These are phyloP conservation scores for Sclerotinia sclerotiorum DNA, from an alignment of 2,329 filamentous ascomycete genomes.

Conservation along the genomic window DNA sequence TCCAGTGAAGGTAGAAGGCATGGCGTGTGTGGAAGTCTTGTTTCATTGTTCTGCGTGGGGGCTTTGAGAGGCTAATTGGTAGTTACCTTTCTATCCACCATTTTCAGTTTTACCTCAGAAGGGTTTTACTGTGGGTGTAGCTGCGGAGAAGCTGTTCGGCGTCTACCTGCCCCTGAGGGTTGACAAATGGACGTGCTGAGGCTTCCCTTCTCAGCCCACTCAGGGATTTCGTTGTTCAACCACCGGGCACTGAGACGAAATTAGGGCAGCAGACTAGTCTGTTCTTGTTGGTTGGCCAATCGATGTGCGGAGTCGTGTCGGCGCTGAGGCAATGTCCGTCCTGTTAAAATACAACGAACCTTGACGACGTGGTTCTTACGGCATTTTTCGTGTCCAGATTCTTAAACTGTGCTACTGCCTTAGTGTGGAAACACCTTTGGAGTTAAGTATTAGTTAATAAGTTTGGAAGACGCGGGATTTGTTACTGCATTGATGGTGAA, in stretches of 20 bases:
- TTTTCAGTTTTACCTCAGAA: background rate
- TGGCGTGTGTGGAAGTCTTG: constrained; percentile 10
- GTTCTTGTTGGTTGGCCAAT: constrained; percentile 16
- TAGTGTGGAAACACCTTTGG: constrained; percentile 8
- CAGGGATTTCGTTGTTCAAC: constrained; percentile 14
- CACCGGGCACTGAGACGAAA: constrained; percentile 19
- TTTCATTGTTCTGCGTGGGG: constrained; percentile 17
- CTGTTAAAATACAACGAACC: constrained; percentile 15
- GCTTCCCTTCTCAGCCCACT: constrained; percentile 6
- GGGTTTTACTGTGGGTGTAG: constrained; percentile 4
- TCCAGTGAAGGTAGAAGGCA: constrained; percentile 5
- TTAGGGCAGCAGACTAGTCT: constrained; percentile 16
- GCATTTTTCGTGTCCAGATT: constrained; percentile 8
- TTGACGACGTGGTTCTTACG: constrained; percentile 16
- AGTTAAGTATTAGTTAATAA: constrained; percentile 11
- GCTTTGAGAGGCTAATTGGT: constrained; percentile 16
- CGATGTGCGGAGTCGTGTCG: constrained; percentile 16
- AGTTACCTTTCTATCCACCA: constrained; percentile 17
- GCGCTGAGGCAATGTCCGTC: constrained; percentile 19
- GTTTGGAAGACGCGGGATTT: constrained; percentile 9
- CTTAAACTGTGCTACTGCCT: constrained; percentile 14
- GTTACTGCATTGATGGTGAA: constrained; percentile 20
- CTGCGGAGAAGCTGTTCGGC: constrained; percentile 12
- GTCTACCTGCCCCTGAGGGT: constrained; percentile 15
- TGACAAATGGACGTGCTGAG: constrained; percentile 15